Conservation (phyloP, 441 rosid species). For the Pelargonium fulgidum region DNA sequence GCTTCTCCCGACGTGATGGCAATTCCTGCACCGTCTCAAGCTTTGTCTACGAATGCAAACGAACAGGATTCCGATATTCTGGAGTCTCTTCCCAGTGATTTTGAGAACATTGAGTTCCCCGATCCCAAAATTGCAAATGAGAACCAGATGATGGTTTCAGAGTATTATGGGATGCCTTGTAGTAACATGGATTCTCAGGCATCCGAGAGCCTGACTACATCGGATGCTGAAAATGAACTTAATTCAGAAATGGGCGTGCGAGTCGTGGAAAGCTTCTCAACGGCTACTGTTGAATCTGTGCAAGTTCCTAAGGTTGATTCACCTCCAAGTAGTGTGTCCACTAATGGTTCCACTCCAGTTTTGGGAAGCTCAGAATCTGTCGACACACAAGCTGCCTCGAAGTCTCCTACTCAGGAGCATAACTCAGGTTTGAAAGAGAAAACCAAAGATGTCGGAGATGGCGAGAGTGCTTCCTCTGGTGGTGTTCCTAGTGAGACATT, state of each 20-base stretch:
- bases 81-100: conserved; percentile 45
- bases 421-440: conserved; percentile 35
- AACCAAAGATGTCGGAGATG: conserved; percentile 34
- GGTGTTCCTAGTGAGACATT: conserved; percentile 35
- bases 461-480: conserved; percentile 43
- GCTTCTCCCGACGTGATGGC: conserved; percentile 79
- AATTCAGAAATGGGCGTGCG: conserved; percentile 39
- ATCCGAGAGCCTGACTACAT: conserved; percentile 52
- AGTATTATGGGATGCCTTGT: conserved; percentile 65
- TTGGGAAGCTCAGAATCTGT: conserved; percentile 53
- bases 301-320: conserved; percentile 57
- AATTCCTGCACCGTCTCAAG: conserved; percentile 43
- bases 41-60: conserved; percentile 33
- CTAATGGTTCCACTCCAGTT: conserved; percentile 51
- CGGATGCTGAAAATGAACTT: conserved; percentile 51
- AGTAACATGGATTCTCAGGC: conserved; percentile 49
- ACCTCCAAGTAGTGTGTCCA: conserved; percentile 69
- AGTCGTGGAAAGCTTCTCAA: conserved; percentile 45
- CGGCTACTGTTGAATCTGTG: conserved; percentile 36
- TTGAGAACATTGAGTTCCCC: conserved; percentile 91
- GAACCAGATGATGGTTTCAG: conserved; percentile 91
- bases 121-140: conserved; percentile 80
- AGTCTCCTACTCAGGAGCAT: conserved; percentile 43
- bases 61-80: conserved; percentile 37
- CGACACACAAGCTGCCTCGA: conserved; percentile 40